A percentile compares a stretch with the other conserved stretches of the same genome.
Conservation (phyloP, 2,329 filamentous ascomycete genomes). For the Hymenoscyphus albidus region DNA sequence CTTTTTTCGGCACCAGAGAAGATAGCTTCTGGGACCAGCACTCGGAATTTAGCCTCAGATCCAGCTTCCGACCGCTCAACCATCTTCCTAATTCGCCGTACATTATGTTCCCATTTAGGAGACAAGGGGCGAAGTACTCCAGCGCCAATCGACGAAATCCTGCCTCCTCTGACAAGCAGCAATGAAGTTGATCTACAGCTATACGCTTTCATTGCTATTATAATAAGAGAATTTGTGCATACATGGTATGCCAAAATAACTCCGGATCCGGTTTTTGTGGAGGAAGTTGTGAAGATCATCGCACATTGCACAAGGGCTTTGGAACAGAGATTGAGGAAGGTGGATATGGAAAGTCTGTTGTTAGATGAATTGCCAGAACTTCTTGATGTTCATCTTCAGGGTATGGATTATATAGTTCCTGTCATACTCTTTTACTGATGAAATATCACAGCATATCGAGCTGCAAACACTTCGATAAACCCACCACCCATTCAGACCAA, state of each 20-base stretch:
- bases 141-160: slow-evolving; percentile 70
- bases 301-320: slow-evolving; percentile 86
- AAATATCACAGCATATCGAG: slow-evolving; percentile 61
- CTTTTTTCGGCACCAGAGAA: slow-evolving; percentile 17
- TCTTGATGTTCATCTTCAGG: slow-evolving; percentile 73
- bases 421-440: slow-evolving; percentile 11
- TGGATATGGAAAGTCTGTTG: slow-evolving; percentile 78
- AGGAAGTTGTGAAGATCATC: slow-evolving; percentile 84
- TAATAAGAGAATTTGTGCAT: slow-evolving; percentile 86
- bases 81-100: slow-evolving; percentile 72
- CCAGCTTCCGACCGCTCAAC: slow-evolving; percentile 76
- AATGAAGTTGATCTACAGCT: slow-evolving; percentile 92
- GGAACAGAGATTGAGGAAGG: slow-evolving; percentile 76
- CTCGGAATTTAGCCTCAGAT: slow-evolving; percentile 40
- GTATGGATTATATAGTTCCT: slow-evolving; percentile 45
- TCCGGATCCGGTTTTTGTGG: slow-evolving; percentile 80
- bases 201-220: slow-evolving; percentile 86
- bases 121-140: slow-evolving; percentile 52
- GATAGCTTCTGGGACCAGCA: slow-evolving; percentile 27
- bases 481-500: slow-evolving; percentile 58
- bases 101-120: slow-evolving; percentile 69
- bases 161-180: slow-evolving; percentile 89
- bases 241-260: slow-evolving; percentile 94
- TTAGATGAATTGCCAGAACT: slow-evolving; percentile 85
- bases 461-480: slow-evolving; percentile 56